Conservation (phyloP, 2,329 filamentous ascomycete species). For the Rutstroemia sp. region DNA sequence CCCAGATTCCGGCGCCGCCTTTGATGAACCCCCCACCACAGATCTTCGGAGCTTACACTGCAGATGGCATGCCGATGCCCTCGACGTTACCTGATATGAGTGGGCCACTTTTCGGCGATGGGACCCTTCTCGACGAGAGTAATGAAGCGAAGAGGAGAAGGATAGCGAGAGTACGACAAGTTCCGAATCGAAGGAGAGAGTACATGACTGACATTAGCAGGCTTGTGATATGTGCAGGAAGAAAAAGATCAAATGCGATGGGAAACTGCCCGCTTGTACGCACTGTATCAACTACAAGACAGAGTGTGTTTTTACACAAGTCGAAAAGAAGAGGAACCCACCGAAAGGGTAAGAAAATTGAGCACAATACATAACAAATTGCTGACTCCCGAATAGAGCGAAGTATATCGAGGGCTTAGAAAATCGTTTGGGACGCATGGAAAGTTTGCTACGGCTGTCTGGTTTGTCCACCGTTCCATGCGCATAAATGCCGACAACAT, state of each 20-base stretch:
- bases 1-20: constrained; percentile 50
- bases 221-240: constrained; percentile 74
- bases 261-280: constrained; percentile 87
- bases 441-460: constrained; percentile 79
- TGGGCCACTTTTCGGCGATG: constrained; percentile 54
- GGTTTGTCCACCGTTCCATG: constrained; percentile 38
- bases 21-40: constrained; percentile 62
- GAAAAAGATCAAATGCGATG: constrained; percentile 97
- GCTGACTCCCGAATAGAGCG: constrained; percentile 48
- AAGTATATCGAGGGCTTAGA: constrained; percentile 98
- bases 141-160: constrained; percentile 66
- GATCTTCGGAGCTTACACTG: constrained; percentile 57
- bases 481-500: background rate
- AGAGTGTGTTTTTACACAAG: constrained; percentile 92
- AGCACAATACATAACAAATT: constrained; percentile 16
- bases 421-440: constrained; percentile 92
- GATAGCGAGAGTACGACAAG: constrained; percentile 51
- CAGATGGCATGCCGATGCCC: constrained; percentile 51
- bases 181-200: background rate
- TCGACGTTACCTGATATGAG: constrained; percentile 49
- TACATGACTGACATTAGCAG: constrained; percentile 31
- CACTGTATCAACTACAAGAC: constrained; percentile 98
- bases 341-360: constrained; percentile 74
- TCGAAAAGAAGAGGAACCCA: constrained; percentile 96
- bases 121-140: constrained; percentile 52